phyloP scores from a whole-genome alignment of 1,284 basidiomycete genomes.

The Coniophora puteana region DNA sequence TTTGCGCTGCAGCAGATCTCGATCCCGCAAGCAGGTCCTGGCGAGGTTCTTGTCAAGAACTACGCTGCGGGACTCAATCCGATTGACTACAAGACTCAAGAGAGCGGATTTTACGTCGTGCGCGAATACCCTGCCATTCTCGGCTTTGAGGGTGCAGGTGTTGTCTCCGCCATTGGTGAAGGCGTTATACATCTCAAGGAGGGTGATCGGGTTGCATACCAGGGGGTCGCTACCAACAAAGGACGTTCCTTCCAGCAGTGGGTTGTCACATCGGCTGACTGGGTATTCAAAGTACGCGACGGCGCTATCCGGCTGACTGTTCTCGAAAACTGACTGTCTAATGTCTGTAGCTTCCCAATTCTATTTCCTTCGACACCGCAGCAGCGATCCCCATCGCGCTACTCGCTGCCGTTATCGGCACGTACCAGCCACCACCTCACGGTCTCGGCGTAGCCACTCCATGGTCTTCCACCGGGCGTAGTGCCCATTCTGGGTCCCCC shows the following conservation, averaged over 20 bases:
- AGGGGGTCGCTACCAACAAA: no score
- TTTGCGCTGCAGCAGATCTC: neutral
- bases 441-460: constrained; percentile 4
- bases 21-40: constrained; percentile 29
- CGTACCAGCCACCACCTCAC: constrained; percentile 13
- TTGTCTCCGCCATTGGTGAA: constrained; percentile 35
- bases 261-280: constrained; percentile 27
- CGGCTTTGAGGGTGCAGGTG: constrained; percentile 41
- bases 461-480: constrained; percentile 14
- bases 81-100: constrained; percentile 37
- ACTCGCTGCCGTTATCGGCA: constrained; percentile 15
- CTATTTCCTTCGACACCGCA: constrained; percentile 20
- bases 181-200: constrained; percentile 29
- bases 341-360: constrained; percentile 15
- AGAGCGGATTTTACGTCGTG: constrained; percentile 22
- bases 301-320: constrained; percentile 2
- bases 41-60: constrained; percentile 40
- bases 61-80: constrained; percentile 37
- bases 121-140: constrained; percentile 35
- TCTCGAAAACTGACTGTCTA: constrained; percentile 30
- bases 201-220: constrained; percentile 41
- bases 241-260: constrained; percentile 47
- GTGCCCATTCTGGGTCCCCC: constrained; percentile 23
- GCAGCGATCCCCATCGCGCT: no score
- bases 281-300: constrained; percentile 31